Base-by-base conservation (phyloP, 495 filamentous ascomycete genomes). In the Filosporella fistucella region DNA sequence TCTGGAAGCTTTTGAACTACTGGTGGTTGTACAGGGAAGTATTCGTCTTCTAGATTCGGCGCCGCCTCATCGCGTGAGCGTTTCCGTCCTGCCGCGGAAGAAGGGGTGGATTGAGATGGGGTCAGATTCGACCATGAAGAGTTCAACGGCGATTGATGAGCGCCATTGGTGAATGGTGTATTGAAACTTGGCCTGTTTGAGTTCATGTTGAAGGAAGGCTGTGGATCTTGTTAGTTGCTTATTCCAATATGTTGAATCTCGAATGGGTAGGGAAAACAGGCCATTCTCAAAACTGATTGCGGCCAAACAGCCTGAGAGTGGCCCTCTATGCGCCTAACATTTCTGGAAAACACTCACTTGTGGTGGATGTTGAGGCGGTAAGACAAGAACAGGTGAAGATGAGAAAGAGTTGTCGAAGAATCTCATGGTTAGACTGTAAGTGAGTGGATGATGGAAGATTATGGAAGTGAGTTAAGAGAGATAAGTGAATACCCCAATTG, bases 61-160 rank as follows among this genome's bases (percentile, higher is more conserved):
- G 72, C 69, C 13, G 79, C 78, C 61, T 85, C 80, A 48, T 80
- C 79, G 59, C 78, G 70, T 23, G 81, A 82, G 44, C 82, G 74
- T 57, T 85, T 85, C 51, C 79, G 80, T 32, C 81, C 78, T 41
- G 75, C 73, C 14, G 68, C 56, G 32, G 68, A 68, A 30, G 52
- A 42, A 16, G 59, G 57, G 52, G 55, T 25, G 11, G 51, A 25
- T 11, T 7, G 42, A 14, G 49, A 17, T 3, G 51, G 37, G 26
- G 40, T 41, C 7, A 36, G 29, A 22, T 40, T 53, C n/a, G 47
- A 35, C 54, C 51, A 57, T 14, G 54, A 29, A 3, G 57, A 53
- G 24, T 45, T 51, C 1, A 47, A 5, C 1, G 47, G 54, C 7
- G 62, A 59, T 21, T 42, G 59, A 43, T 63, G 44, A 57, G 57